Conservation (phyloP, 768 basidiomycete genomes). For the Collybia nuda region DNA sequence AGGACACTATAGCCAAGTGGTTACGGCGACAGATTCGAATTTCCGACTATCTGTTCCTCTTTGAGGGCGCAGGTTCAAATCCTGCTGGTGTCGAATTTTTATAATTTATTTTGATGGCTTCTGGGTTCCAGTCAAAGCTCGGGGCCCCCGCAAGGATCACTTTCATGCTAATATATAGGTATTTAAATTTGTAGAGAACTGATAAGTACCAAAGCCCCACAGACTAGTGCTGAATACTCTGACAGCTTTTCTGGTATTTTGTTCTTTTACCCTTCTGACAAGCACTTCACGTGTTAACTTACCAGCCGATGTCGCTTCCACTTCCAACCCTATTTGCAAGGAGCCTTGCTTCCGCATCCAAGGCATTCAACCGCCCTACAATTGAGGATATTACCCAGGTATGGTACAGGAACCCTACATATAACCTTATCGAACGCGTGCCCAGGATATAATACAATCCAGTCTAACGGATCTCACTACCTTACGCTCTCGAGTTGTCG, state of each 20-base stretch:
- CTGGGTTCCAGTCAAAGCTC: too few species aligned
- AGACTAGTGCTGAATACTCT: too few species aligned
- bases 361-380: conserved; percentile 36
- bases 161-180: too few species aligned
- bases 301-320: conserved; percentile 23
- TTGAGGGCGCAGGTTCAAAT: conserved; percentile 22
- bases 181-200: too few species aligned
- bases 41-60: conserved; percentile 20
- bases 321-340: conserved; percentile 37
- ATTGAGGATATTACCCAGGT: conserved; percentile 46
- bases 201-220: too few species aligned
- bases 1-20: conserved; percentile 69
- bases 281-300: too few species aligned
- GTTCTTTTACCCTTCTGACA: too few species aligned
- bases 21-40: conserved; percentile 77
- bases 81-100: conserved; percentile 18
- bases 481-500: conserved; percentile 52
- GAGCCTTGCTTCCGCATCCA: conserved; percentile 36
- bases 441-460: conserved; percentile 58
- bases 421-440: not conserved
- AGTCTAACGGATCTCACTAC: conserved; percentile 55
- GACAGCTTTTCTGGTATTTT: too few species aligned
- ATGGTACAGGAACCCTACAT: not conserved
- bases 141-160: too few species aligned
- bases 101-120: too few species aligned